Conservation (phyloP, 495 filamentous ascomycete species). For the Neurospora cerealis region DNA sequence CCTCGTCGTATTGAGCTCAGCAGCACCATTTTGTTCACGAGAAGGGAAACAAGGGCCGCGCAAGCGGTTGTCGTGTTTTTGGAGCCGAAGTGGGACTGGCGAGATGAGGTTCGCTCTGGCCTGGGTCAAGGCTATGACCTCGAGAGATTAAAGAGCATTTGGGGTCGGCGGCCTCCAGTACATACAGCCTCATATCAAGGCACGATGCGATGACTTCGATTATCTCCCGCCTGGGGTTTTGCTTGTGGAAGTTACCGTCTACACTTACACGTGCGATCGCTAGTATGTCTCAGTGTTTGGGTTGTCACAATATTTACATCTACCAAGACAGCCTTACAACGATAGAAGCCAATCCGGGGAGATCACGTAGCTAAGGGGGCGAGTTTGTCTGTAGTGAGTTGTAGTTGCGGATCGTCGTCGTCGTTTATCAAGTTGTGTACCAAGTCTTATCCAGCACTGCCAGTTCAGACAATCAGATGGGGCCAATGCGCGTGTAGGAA, state of each 20-base stretch:
- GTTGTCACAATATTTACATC: background rate
- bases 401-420: background rate
- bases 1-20: background rate
- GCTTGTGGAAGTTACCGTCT: background rate
- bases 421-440: background rate
- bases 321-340: background rate
- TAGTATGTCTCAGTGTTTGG: background rate
- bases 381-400: background rate
- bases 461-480: background rate
- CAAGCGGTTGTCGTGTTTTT: background rate
- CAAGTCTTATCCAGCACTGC: background rate
- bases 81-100: background rate
- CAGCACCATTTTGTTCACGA: background rate
- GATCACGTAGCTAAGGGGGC: background rate
- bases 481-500: background rate
- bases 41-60: background rate
- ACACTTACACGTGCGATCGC: background rate
- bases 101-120: background rate
- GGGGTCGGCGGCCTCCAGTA: background rate
- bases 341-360: background rate
- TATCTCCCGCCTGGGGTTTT: background rate
- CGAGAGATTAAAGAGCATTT: background rate
- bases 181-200: background rate
- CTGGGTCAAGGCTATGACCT: background rate
- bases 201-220: background rate